A percentile compares a stretch with the other conserved stretches of the same genome.
These are phyloP conservation scores for Talaromyces proteolyticus DNA, from an alignment of 495 filamentous ascomycete species.

Conservation along the genomic window DNA sequence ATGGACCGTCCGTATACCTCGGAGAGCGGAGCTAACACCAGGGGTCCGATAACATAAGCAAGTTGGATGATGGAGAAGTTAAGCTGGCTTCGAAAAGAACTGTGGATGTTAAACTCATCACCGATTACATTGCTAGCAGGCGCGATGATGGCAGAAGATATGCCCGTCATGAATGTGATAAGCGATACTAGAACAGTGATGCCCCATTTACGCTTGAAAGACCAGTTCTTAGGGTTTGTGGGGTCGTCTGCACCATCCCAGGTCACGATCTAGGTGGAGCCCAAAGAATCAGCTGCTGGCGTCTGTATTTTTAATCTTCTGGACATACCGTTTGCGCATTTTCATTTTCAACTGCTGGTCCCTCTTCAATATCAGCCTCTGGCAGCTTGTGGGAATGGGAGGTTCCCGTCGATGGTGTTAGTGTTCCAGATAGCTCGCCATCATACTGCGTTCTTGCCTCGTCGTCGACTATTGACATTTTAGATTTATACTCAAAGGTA, in stretches of 20 bases:
- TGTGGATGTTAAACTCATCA: constrained; percentile 23
- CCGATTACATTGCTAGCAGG: constrained; percentile 27
- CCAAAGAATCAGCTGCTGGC: too few species aligned
- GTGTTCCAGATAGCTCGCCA: too few species aligned
- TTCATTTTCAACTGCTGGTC: too few species aligned
- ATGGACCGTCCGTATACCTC: constrained; percentile 59
- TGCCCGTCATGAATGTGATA: constrained; percentile 9
- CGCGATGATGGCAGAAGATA: constrained; percentile 34
- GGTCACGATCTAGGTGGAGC: too few species aligned
- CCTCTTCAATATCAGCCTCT: too few species aligned
- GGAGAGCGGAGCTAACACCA: constrained; percentile 55
- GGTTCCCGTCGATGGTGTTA: too few species aligned
- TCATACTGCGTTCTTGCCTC: too few species aligned
- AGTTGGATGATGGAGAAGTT: constrained; percentile 48
- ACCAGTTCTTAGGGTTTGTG: constrained; percentile 20
- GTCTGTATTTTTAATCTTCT: too few species aligned
- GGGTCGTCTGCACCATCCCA: constrained; percentile 18
- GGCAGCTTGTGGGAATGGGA: too few species aligned
- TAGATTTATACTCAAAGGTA: too few species aligned
- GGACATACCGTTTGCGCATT: too few species aligned
- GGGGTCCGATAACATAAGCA: constrained; percentile 45
- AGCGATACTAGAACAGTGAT: constrained; percentile 7
- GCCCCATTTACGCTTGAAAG: background rate
- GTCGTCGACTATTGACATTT: too few species aligned
- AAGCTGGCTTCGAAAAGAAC: constrained; percentile 13